Percentiles rank a stretch among this genome's conserved stretches.
These are phyloP conservation scores for Cyclostephanos invisitatus DNA, from an alignment of 108 stramenopile species.

Conservation along the genomic window DNA sequence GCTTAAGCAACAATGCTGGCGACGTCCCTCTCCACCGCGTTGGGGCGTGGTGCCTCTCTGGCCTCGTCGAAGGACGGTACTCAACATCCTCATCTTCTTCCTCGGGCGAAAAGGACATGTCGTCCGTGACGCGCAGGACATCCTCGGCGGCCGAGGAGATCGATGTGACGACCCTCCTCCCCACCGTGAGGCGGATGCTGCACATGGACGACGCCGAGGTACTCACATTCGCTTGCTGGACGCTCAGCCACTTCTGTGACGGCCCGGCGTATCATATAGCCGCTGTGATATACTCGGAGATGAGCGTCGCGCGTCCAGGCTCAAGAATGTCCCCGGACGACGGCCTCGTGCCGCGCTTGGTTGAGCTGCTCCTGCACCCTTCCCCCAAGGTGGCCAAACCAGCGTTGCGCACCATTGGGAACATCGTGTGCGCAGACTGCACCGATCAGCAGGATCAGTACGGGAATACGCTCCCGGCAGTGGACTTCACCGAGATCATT, in stretches of 20 bases:
- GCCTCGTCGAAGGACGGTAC: conserved; percentile 64
- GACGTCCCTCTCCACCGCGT: conserved; percentile 77
- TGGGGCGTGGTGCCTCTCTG: conserved; percentile 81
- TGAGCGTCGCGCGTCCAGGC: not conserved
- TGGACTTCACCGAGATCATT: conserved; percentile 94
- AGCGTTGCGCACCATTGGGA: conserved; percentile 93
- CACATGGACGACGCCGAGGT: conserved; percentile 86
- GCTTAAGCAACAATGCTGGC: conserved; percentile 61
- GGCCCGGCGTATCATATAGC: conserved; percentile 91
- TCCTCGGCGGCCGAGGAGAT: conserved; percentile 72
- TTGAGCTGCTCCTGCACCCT: conserved; percentile 86
- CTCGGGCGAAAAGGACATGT: conserved; percentile 21
- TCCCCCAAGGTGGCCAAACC: conserved; percentile 94
- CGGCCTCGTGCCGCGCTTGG: conserved; percentile 89
- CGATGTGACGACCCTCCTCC: conserved; percentile 77
- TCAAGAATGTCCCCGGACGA: conserved; percentile 33
- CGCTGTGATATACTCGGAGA: conserved; percentile 79
- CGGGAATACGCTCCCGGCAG: conserved; percentile 38
- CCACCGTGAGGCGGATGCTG: conserved; percentile 82
- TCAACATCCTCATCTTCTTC: conserved; percentile 14
- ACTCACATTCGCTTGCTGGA: conserved; percentile 94
- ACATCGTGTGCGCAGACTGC: conserved; percentile 97
- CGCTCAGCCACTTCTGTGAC: conserved; percentile 93
- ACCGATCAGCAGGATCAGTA: conserved; percentile 59
- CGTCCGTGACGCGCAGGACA: conserved; percentile 33